A percentile compares a stretch with the other conserved stretches of the same genome.
Evolutionary conservation across 768 basidiomycete species (phyloP).

Genomic region (Auricularia sp.): DNA sequence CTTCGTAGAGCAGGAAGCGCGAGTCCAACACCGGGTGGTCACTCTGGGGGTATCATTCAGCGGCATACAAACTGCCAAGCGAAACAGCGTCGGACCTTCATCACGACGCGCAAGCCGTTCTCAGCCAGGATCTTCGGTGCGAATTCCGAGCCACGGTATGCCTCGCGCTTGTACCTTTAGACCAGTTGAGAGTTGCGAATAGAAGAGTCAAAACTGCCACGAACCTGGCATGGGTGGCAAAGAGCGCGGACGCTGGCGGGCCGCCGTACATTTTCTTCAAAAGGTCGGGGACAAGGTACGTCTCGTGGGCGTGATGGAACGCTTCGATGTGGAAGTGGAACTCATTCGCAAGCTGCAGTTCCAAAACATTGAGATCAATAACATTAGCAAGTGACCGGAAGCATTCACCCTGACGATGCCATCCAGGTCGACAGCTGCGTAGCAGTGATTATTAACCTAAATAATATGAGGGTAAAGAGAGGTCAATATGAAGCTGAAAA

Average conservation of each 20-base stretch:
- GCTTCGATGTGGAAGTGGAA: conserved; percentile 78
- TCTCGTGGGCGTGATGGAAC: conserved; percentile 82
- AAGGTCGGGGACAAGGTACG: conserved; percentile 77
- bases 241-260: conserved; percentile 68
- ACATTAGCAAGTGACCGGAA: no score
- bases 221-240: conserved; percentile 61
- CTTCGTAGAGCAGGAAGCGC: conserved; percentile 28
- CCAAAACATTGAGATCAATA: no score
- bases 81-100: conserved; percentile 46
- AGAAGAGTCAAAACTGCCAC: not conserved
- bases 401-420: conserved; percentile 38
- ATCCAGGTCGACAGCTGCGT: conserved; percentile 67
- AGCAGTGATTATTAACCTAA: conserved; percentile 45
- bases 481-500: no score
- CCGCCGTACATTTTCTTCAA: conserved; percentile 68
- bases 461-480: no score
- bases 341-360: conserved; percentile 71
- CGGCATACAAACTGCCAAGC: not conserved
- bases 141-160: conserved; percentile 72
- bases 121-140: conserved; percentile 66
- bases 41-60: not conserved
- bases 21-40: conserved; percentile 33
- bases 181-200: not conserved
- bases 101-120: conserved; percentile 54
- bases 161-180: conserved; percentile 52